Conservation (phyloP, 78 protist genomes). For the Dictyostelium brefeldianum region DNA sequence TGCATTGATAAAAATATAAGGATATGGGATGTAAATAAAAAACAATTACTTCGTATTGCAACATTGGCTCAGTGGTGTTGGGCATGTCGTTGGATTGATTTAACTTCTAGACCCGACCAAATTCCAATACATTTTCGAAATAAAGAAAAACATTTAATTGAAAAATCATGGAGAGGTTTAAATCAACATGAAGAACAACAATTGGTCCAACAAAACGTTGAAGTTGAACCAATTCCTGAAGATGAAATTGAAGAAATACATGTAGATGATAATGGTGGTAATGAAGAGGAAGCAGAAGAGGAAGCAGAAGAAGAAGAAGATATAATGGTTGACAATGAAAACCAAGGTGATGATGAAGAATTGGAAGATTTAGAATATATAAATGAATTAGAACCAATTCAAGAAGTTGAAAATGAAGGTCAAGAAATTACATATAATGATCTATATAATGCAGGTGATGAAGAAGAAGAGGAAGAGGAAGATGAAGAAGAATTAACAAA, state of each 20-base stretch:
- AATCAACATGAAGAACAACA: conserved; percentile 12
- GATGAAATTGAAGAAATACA: conserved; percentile 20
- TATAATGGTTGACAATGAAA: background rate
- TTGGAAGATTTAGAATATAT: background rate
- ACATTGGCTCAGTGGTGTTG: conserved; percentile 67
- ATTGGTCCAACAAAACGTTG: background rate
- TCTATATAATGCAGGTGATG: background rate
- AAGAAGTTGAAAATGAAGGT: background rate
- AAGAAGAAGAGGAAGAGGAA: conserved; percentile 5
- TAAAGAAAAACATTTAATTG: background rate
- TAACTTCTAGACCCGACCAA: background rate
- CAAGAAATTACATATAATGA: background rate
- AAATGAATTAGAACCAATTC: background rate
- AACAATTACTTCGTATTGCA: background rate
- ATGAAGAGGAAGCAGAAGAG: background rate
- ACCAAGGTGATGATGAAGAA: background rate
- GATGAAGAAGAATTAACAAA: background rate
- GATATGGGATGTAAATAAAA: conserved; percentile 56
- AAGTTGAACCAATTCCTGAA: background rate
- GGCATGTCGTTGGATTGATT: conserved; percentile 62
- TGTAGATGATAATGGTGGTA: conserved; percentile 7
- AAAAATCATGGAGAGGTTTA: conserved; percentile 52
- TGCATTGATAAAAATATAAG: conserved; percentile 49
- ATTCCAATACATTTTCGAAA: background rate
- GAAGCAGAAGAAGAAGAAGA: background rate